Percentiles rank a stretch among this genome's conserved stretches.
Conservation (phyloP, 345 rosid genomes). For the Barbarea vulgaris region DNA sequence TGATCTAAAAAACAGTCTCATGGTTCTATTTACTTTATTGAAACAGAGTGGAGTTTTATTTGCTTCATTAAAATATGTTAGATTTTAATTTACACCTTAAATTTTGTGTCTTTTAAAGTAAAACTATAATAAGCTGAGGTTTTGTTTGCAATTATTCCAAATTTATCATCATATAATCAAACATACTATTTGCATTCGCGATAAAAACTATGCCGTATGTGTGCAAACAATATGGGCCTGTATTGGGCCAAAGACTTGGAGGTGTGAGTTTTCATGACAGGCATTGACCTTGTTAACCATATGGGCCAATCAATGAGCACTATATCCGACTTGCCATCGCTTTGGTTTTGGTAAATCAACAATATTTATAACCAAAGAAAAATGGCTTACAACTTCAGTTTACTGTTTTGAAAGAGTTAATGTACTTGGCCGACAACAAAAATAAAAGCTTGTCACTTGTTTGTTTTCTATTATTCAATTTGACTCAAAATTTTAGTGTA, state of each 20-base stretch:
- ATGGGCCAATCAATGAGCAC: neutral
- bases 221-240: neutral
- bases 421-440: neutral
- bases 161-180: too few species aligned
- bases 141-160: too few species aligned
- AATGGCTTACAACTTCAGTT: neutral
- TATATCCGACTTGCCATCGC: neutral
- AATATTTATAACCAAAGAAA: neutral
- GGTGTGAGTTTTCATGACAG: neutral
- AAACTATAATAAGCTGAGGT: too few species aligned
- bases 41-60: too few species aligned
- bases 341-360: neutral
- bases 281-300: slow-evolving; percentile 6
- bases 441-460: neutral
- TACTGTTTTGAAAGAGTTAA: neutral
- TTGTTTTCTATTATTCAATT: neutral
- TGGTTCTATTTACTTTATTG: too few species aligned
- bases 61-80: too few species aligned
- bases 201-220: neutral
- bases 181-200: too few species aligned
- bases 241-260: neutral
- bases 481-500: neutral
- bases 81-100: too few species aligned
- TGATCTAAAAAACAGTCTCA: too few species aligned
- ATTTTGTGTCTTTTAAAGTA: too few species aligned